Percentiles rank a stretch among this genome's conserved stretches.
Conservation (phyloP, 2,329 filamentous ascomycete genomes). For the Trichocomaceae sp. region DNA sequence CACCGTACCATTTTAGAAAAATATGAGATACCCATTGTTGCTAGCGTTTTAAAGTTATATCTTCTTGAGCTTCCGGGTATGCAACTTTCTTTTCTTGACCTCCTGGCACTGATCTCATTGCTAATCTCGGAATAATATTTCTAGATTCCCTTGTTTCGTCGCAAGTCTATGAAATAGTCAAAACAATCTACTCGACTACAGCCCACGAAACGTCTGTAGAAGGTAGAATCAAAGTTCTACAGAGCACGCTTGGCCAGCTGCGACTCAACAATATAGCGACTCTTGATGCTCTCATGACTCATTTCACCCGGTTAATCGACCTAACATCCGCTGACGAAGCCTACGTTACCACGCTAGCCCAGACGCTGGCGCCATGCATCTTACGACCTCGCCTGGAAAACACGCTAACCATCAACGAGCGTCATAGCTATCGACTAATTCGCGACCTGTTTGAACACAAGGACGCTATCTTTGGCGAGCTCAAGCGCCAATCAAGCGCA, state of each 20-base stretch:
- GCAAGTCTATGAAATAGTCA: constrained; percentile 97
- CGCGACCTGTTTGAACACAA: constrained; percentile 92
- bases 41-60: constrained; percentile 87
- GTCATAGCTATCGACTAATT: constrained; percentile 81
- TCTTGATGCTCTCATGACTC: constrained; percentile 95
- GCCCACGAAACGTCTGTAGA: constrained; percentile 68
- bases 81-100: constrained; percentile 23
- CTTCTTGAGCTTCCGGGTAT: constrained; percentile 86
- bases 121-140: constrained; percentile 9
- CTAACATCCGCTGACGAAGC: constrained; percentile 90
- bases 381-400: constrained; percentile 81
- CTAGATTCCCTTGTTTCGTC: constrained; percentile 95
- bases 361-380: constrained; percentile 72
- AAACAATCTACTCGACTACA: constrained; percentile 87
- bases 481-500: constrained; percentile 63
- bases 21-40: constrained; percentile 91
- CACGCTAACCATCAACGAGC: constrained; percentile 90
- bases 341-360: constrained; percentile 69
- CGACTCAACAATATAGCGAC: constrained; percentile 96
- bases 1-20: constrained; percentile 70
- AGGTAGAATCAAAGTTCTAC: constrained; percentile 79
- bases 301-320: constrained; percentile 94
- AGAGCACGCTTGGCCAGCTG: constrained; percentile 91
- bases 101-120: background rate
- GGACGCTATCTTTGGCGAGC: constrained; percentile 86